These are phyloP conservation scores for Guadua angustifolia DNA, from an alignment of 176 grass and related monocot species.

Conservation along the genomic window DNA sequence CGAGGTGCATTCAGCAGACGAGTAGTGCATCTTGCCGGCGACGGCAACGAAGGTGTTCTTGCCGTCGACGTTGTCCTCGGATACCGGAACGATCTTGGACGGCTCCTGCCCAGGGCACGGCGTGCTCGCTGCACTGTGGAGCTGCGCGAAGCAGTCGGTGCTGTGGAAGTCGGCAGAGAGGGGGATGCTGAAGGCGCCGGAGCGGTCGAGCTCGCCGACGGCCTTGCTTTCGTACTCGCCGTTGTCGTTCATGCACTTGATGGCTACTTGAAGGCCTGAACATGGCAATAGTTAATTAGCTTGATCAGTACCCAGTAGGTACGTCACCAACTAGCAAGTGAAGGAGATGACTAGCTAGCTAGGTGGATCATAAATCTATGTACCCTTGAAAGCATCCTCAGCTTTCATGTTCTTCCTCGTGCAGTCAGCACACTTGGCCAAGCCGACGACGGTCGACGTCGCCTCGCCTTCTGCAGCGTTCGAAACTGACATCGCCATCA, in stretches of 20 bases:
- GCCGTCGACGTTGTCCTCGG: not conserved
- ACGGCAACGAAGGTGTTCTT: constrained; percentile 30
- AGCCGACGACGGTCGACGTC: too few species aligned
- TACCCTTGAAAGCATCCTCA: not conserved
- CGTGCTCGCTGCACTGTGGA: too few species aligned
- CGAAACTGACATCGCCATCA: too few species aligned
- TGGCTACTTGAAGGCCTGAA: constrained; percentile 37
- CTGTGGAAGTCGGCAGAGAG: constrained; percentile 5
- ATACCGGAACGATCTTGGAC: not conserved
- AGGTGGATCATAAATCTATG: not conserved
- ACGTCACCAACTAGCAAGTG: too few species aligned
- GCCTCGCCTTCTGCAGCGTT: too few species aligned
- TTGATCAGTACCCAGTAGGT: too few species aligned
- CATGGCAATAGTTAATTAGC: not conserved
- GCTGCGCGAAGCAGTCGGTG: constrained; percentile 38
- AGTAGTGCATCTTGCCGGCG: constrained; percentile 23
- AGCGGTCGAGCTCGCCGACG: not conserved
- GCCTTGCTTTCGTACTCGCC: constrained; percentile 42
- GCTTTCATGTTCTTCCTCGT: too few species aligned
- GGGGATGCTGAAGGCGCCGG: constrained; percentile 21
- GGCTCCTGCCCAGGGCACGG: constrained; percentile 46
- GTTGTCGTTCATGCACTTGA: constrained; percentile 41
- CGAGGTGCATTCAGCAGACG: too few species aligned
- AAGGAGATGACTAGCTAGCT: too few species aligned
- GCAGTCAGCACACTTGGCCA: too few species aligned